phyloP scores from a whole-genome alignment of 2,329 filamentous ascomycete species.

The Alternaria alternata region DNA sequence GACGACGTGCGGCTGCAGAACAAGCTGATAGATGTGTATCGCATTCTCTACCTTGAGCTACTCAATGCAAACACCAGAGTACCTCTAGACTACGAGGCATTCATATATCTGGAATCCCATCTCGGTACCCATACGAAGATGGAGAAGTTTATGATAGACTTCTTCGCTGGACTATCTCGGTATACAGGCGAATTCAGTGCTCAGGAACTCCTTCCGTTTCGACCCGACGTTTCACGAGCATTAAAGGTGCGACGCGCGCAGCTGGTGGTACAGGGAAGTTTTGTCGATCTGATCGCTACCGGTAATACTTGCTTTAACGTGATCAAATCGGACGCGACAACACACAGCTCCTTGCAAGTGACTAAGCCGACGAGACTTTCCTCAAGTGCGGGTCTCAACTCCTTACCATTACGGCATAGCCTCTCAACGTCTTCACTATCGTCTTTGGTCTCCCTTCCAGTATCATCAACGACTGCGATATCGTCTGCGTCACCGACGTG shows the following conservation, averaged over 20 bases:
- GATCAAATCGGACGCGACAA: constrained; percentile 1
- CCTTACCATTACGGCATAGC: neutral
- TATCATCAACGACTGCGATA: neutral
- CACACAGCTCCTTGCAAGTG: constrained; percentile 4
- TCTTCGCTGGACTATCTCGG: constrained; percentile 19
- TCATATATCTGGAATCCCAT: constrained; percentile 13
- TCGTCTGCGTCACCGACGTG: neutral
- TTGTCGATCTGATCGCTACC: constrained; percentile 9
- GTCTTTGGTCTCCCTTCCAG: neutral
- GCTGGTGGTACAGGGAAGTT: neutral
- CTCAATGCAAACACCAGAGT: constrained; percentile 5
- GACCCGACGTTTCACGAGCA: constrained; percentile 10
- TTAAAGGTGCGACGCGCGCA: neutral
- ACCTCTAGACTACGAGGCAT: constrained; percentile 7
- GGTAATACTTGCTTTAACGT: constrained; percentile 6
- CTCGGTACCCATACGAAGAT: constrained; percentile 19
- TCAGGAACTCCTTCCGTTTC: constrained; percentile 5
- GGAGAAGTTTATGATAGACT: constrained; percentile 27
- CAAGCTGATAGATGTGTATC: constrained; percentile 21
- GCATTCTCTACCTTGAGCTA: constrained; percentile 10
- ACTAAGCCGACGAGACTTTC: neutral
- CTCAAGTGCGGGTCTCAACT: neutral
- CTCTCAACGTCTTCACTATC: neutral
- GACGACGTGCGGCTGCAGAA: constrained; percentile 18
- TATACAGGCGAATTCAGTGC: neutral